Percentiles rank a stretch among this genome's conserved stretches.
These are phyloP conservation scores for Cladosporium sp. DNA, from an alignment of 2,329 filamentous ascomycete species.

Conservation along the genomic window DNA sequence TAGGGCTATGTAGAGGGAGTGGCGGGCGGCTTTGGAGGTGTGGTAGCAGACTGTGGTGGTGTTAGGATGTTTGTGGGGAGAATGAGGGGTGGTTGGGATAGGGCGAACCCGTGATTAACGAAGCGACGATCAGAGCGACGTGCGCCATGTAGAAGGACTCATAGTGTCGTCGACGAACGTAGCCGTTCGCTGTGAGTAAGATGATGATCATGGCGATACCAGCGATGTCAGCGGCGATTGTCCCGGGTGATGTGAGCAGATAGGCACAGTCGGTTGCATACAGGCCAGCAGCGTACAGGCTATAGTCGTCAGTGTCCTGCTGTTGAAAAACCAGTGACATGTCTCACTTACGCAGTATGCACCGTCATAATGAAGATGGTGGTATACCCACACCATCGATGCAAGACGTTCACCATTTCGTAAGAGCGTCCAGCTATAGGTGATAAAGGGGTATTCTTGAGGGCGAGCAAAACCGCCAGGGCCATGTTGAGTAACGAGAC, in stretches of 20 bases:
- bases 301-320: background rate
- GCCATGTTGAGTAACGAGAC: constrained; percentile 23
- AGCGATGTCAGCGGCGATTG: constrained; percentile 19
- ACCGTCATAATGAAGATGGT: constrained; percentile 20
- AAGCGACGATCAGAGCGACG: constrained; percentile 17
- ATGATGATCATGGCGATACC: constrained; percentile 22
- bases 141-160: constrained; percentile 24
- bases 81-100: background rate
- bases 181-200: constrained; percentile 19
- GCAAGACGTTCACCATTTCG: constrained; percentile 22
- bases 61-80: background rate
- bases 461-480: constrained; percentile 21
- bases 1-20: constrained; percentile 20
- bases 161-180: constrained; percentile 21
- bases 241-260: constrained; percentile 15
- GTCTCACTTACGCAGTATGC: constrained; percentile 19
- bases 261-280: constrained; percentile 13
- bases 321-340: no score
- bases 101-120: constrained; percentile 20
- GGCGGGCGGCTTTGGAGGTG: constrained; percentile 16
- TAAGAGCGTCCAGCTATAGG: constrained; percentile 23
- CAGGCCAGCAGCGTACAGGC: constrained; percentile 17
- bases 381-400: constrained; percentile 23
- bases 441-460: constrained; percentile 26
- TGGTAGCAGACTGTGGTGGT: constrained; percentile 19